Percentiles rank a stretch among this genome's conserved stretches.
These are phyloP conservation scores for Tetrapisispora phaffii DNA, from an alignment of 805 yeast species.

Conservation along the genomic window DNA sequence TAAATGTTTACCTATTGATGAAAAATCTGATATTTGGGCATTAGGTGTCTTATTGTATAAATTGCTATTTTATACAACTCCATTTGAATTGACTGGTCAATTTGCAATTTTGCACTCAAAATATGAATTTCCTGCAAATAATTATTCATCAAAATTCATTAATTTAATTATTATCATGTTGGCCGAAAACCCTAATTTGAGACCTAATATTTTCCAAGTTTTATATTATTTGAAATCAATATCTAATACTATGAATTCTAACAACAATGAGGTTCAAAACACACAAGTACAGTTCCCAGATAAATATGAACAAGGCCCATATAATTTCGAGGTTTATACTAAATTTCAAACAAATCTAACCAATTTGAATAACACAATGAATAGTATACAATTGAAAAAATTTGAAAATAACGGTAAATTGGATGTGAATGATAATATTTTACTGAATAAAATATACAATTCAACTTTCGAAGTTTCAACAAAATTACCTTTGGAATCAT, in stretches of 20 bases:
- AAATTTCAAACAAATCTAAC: conserved; percentile 37
- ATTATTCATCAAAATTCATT: conserved; percentile 61
- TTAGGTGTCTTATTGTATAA: conserved; percentile 86
- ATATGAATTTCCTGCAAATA: conserved; percentile 70
- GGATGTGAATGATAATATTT: conserved; percentile 9
- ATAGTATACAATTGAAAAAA: conserved; percentile 19
- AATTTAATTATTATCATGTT: conserved; percentile 71
- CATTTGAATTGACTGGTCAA: conserved; percentile 79
- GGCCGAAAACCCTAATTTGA: conserved; percentile 68
- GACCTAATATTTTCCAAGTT: conserved; percentile 87
- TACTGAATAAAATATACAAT: conserved; percentile 20
- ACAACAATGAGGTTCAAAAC: neutral
- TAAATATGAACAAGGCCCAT: conserved; percentile 39
- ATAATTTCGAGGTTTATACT: conserved; percentile 46
- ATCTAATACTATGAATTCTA: conserved; percentile 28
- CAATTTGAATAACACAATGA: conserved; percentile 23
- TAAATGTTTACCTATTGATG: conserved; percentile 76
- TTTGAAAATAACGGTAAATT: conserved; percentile 9
- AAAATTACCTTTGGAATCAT: conserved; percentile 15
- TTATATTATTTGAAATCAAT: conserved; percentile 53
- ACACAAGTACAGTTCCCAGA: conserved; percentile 42
- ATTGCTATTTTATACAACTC: conserved; percentile 86
- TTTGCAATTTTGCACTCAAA: conserved; percentile 80
- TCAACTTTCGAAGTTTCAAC: conserved; percentile 25
- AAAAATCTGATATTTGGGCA: conserved; percentile 95